A percentile compares a stretch with the other conserved stretches of the same genome.
Evolutionary conservation across 2,329 filamentous ascomycete genomes (phyloP).

Genomic region (Pseudomassariella vexata): DNA sequence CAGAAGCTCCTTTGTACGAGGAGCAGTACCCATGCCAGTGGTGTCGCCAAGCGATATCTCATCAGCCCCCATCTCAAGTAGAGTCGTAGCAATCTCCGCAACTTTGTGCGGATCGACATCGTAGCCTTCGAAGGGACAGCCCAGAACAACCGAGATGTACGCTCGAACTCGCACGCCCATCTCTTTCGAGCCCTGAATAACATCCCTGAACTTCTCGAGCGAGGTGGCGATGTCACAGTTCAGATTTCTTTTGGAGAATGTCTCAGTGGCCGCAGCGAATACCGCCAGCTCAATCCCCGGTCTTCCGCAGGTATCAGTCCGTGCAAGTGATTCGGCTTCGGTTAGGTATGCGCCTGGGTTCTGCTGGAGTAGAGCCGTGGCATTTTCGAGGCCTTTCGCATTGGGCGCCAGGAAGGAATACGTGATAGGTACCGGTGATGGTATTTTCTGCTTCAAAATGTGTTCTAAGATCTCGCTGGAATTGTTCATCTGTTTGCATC

Average conservation of each 20-base stretch:
- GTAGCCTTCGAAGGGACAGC: slow-evolving; percentile 69
- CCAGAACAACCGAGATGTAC: slow-evolving; percentile 75
- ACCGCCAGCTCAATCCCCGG: slow-evolving; percentile 67
- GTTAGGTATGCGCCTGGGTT: slow-evolving; percentile 45
- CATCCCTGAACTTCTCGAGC: slow-evolving; percentile 61
- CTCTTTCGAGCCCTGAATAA: slow-evolving; percentile 63
- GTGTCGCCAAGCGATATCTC: slow-evolving; percentile 90
- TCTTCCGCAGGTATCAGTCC: slow-evolving; percentile 32
- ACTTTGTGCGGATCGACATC: slow-evolving; percentile 59
- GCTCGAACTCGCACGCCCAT: slow-evolving; percentile 65
- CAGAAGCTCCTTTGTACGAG: slow-evolving; percentile 35
- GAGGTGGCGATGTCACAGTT: slow-evolving; percentile 76
- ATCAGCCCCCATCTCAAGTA: slow-evolving; percentile 83
- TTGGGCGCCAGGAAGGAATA: slow-evolving; percentile 83
- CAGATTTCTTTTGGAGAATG: slow-evolving; percentile 74
- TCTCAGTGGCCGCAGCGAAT: slow-evolving; percentile 77
- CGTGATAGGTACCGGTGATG: slow-evolving; percentile 51
- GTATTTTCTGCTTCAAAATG: slow-evolving; percentile 52
- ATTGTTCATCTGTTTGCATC: slow-evolving; percentile 62
- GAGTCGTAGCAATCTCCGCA: slow-evolving; percentile 58
- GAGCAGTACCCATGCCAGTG: slow-evolving; percentile 74
- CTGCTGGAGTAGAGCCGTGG: slow-evolving; percentile 45
- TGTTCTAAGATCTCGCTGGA: slow-evolving; percentile 69
- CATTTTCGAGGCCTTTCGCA: slow-evolving; percentile 62
- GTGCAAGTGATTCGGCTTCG: slow-evolving; percentile 37